Evolutionary conservation across 2,329 filamentous ascomycete genomes (phyloP), one percentile per base, ranked within the genome.

Genomic region (Alternaria burnsii): DNA sequence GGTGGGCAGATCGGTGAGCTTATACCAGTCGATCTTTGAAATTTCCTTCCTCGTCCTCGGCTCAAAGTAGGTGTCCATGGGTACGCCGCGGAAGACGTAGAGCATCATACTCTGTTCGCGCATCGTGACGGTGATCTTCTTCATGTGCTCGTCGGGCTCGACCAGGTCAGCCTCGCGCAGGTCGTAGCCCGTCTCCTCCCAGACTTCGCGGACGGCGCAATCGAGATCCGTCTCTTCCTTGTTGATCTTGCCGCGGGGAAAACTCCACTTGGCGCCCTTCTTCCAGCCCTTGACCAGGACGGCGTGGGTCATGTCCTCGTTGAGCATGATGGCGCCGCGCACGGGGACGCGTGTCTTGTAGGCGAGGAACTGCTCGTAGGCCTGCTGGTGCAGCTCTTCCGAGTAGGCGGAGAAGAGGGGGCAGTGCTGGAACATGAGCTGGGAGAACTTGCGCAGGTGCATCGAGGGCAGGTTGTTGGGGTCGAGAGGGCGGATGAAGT

Each of bases 251-350:
- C 95, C 96, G 52, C 94, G 84, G 0, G 95, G 95, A 60, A 99
- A 99, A 76, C 93, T 97, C 95, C 95, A 99, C 75, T 91, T 94
- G 12, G 94, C 91, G 34, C 91, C 89, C 78, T 97, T 98, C 83
- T 98, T 99, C 93, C 94, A 99, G 16, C 95, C 96, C 76, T 97
- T 96, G 61, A 99, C 96, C 43, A 99, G 84, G 14, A 99, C 88
- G 0, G 93, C 92, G 53, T 93, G 89, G 73, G 98, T 94, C 94
- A 99, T 97, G n/a, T 87, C 87, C 61, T 93, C 85, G 76, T 97
- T 97, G 52, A 99, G 86, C 83, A 99, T 84, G 62, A 99, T 97
- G 55, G 93, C 94, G 36, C 95, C 95, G 67, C 95, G 88, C 16
- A 99, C 96, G 1, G 96, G 96, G 12, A 99, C 91, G 52, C 94